Percentiles rank a stretch among this genome's conserved stretches.
These are phyloP conservation scores for Arabis hirsuta DNA, from an alignment of 345 rosid genomes.

Conservation along the genomic window DNA sequence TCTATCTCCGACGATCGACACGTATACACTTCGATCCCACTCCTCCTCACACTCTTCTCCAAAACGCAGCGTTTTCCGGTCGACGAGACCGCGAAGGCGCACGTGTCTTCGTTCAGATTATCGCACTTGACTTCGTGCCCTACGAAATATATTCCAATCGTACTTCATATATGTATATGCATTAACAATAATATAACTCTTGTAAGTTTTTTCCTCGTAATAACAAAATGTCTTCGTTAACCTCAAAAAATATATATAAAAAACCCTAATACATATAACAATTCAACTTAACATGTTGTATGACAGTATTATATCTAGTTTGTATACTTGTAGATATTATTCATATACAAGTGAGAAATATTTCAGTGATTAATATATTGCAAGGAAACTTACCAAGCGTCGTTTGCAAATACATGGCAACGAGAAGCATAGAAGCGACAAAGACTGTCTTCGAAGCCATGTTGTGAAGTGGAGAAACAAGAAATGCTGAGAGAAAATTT, in stretches of 20 bases:
- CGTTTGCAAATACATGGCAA: slow-evolving; percentile 31
- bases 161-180: neutral
- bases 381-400: slow-evolving; percentile 29
- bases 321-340: neutral
- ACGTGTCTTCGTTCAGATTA: slow-evolving; percentile 55
- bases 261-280: neutral
- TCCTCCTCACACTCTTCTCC: slow-evolving; percentile 65
- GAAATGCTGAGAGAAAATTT: neutral
- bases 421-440: slow-evolving; percentile 25
- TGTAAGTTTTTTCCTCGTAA: neutral
- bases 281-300: neutral
- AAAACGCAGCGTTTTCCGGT: slow-evolving; percentile 79
- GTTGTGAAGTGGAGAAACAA: slow-evolving; percentile 3
- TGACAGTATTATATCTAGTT: neutral
- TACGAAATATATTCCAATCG: neutral
- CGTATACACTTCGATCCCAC: slow-evolving; percentile 58
- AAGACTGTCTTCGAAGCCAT: slow-evolving; percentile 35
- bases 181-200: neutral
- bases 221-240: neutral
- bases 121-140: slow-evolving; percentile 66
- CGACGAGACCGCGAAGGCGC: slow-evolving; percentile 78
- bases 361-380: neutral
- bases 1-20: slow-evolving; percentile 75
- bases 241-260: neutral
- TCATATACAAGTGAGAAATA: neutral